Conservation (phyloP, 73 alveolate species). For the Paramecium sonneborni region DNA sequence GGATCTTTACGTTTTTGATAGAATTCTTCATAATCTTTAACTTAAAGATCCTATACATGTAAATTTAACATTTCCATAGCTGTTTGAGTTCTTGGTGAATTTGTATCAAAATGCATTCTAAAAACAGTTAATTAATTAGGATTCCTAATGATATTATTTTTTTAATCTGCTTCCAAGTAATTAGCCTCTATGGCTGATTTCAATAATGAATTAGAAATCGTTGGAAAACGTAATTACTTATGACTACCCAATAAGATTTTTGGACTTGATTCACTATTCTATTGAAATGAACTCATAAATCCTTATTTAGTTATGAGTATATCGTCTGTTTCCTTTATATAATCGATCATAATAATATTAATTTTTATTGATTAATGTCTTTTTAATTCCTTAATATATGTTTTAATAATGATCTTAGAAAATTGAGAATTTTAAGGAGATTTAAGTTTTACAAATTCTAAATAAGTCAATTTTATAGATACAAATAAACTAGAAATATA, state of each 20-base stretch:
- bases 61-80: constrained; percentile 13
- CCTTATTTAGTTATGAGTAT: neutral
- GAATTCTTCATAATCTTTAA: neutral
- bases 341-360: constrained; percentile 3
- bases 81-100: neutral
- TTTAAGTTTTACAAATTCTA: neutral
- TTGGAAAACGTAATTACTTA: neutral
- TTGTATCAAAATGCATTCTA: neutral
- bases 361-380: constrained; percentile 15
- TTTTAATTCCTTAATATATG: constrained; percentile 21
- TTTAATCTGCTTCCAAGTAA: neutral
- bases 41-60: neutral
- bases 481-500: neutral
- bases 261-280: constrained; percentile 34
- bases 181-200: constrained; percentile 18
- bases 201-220: neutral
- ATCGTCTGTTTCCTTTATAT: constrained; percentile 34
- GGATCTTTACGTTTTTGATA: neutral
- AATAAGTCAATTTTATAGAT: neutral
- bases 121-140: neutral
- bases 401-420: neutral
- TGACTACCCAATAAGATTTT: neutral
- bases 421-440: neutral
- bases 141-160: neutral
- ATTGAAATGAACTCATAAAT: neutral